Conservation (phyloP, 495 filamentous ascomycete species). For the Mytilinidion resinicola region DNA sequence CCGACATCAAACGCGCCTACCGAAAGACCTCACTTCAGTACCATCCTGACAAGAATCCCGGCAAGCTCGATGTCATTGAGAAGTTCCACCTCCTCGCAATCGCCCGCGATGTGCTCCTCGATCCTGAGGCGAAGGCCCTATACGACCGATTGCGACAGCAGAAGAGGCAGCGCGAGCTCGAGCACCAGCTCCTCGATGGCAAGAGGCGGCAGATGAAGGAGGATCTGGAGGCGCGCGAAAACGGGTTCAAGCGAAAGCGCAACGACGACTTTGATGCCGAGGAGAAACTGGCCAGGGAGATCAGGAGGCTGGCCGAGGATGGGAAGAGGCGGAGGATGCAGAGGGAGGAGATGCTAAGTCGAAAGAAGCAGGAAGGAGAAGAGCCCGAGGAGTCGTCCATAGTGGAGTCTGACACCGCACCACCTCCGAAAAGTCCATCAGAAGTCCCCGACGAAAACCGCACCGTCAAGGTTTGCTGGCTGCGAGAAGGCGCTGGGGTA, state of each 20-base stretch:
- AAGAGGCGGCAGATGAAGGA: slow-evolving; percentile 67
- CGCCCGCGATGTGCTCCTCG: slow-evolving; percentile 65
- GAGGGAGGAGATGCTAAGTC: slow-evolving; percentile 32
- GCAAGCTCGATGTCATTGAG: slow-evolving; percentile 53
- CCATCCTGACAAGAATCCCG: slow-evolving; percentile 77
- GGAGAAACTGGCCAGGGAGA: slow-evolving; percentile 52
- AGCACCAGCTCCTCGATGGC: slow-evolving; percentile 60
- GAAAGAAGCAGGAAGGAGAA: slow-evolving; percentile 47
- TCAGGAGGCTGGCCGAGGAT: slow-evolving; percentile 59
- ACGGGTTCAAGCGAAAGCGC: slow-evolving; percentile 43
- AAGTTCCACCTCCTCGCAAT: slow-evolving; percentile 70
- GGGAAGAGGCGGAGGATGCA: slow-evolving; percentile 41
- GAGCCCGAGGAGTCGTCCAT: slow-evolving; percentile 47
- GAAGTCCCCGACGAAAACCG: slow-evolving; percentile 53
- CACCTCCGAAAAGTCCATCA: slow-evolving; percentile 38
- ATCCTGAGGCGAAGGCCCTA: slow-evolving; percentile 51
- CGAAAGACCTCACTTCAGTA: slow-evolving; percentile 81
- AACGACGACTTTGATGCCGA: slow-evolving; percentile 50
- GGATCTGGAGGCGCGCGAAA: slow-evolving; percentile 63
- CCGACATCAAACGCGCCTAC: slow-evolving; percentile 81
- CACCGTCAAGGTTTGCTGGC: slow-evolving; percentile 55
- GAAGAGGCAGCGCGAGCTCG: slow-evolving; percentile 52
- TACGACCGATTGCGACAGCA: slow-evolving; percentile 68
- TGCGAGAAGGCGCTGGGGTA: slow-evolving; percentile 42
- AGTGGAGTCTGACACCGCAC: slow-evolving; percentile 23